Evolutionary conservation across 1,139 yeast genomes (phyloP).

Genomic region (Suhomyces coccinellae): DNA sequence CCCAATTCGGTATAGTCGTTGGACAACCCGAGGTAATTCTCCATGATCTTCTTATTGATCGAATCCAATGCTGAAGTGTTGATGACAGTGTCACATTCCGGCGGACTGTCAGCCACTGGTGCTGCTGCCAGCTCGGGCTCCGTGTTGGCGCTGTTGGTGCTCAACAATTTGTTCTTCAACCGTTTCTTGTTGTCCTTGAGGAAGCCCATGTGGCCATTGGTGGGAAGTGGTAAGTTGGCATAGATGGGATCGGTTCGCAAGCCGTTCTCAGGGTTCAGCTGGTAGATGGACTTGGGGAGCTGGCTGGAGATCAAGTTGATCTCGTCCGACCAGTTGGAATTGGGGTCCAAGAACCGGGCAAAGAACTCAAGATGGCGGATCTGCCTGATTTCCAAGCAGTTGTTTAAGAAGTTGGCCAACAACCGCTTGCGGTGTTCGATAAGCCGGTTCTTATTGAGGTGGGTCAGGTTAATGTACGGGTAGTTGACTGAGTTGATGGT

Average conservation of each 20-base stretch:
- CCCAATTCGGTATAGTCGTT: slow-evolving; percentile 71
- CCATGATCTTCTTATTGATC: slow-evolving; percentile 63
- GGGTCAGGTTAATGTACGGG: slow-evolving; percentile 47
- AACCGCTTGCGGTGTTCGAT: slow-evolving; percentile 72
- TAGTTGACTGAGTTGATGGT: slow-evolving; percentile 20
- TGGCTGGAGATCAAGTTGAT: slow-evolving; percentile 39
- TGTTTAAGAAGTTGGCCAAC: slow-evolving; percentile 73
- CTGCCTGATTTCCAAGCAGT: slow-evolving; percentile 62
- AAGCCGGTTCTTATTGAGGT: slow-evolving; percentile 40
- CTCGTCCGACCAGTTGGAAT: slow-evolving; percentile 72
- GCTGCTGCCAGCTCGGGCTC: neutral
- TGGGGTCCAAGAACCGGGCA: slow-evolving; percentile 79
- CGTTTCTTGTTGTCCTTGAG: slow-evolving; percentile 36
- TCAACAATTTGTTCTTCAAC: slow-evolving; percentile 26
- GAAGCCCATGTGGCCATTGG: slow-evolving; percentile 37
- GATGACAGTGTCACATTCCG: slow-evolving; percentile 20
- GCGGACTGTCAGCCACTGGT: slow-evolving; percentile 2
- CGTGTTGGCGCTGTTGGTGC: slow-evolving; percentile 5
- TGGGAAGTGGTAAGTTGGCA: slow-evolving; percentile 63
- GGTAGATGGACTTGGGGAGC: slow-evolving; percentile 44
- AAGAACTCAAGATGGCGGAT: slow-evolving; percentile 64
- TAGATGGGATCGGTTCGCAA: slow-evolving; percentile 59
- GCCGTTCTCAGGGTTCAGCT: slow-evolving; percentile 59
- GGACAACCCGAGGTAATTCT: slow-evolving; percentile 62
- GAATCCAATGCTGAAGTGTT: slow-evolving; percentile 58